Percentiles rank a stretch among this genome's conserved stretches.
phyloP scores from a whole-genome alignment of 2,329 filamentous ascomycete genomes.

The Trichophyton benhamiae region DNA sequence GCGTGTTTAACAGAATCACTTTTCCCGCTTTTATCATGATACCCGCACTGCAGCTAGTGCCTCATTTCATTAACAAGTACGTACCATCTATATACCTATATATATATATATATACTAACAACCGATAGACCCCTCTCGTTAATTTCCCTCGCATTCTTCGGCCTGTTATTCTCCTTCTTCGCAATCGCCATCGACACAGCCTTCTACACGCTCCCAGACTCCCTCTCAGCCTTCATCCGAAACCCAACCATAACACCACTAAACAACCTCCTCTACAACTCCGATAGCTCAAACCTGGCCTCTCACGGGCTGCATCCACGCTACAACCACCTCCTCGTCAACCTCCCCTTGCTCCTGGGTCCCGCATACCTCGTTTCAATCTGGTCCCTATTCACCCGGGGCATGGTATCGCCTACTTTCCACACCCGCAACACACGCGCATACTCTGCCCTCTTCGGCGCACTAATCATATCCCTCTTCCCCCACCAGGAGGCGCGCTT shows the following conservation, averaged over 20 bases:
- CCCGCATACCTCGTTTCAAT: slow-evolving; percentile 49
- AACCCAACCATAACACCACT: slow-evolving; percentile 60
- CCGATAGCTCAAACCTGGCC: slow-evolving; percentile 55
- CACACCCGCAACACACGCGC: slow-evolving; percentile 30
- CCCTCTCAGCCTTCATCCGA: slow-evolving; percentile 32
- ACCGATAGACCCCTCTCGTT: slow-evolving; percentile 44
- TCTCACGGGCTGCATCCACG: slow-evolving; percentile 65
- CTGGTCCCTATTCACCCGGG: slow-evolving; percentile 30
- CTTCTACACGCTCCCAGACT: slow-evolving; percentile 50
- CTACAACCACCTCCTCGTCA: slow-evolving; percentile 63
- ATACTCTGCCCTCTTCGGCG: slow-evolving; percentile 33
- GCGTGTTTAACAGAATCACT: slow-evolving; percentile 91
- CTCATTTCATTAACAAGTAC: slow-evolving; percentile 72
- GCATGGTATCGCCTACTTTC: slow-evolving; percentile 19
- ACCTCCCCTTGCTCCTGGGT: slow-evolving; percentile 59
- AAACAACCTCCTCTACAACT: slow-evolving; percentile 69
- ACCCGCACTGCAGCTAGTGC: slow-evolving; percentile 69
- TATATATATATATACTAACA: not conserved
- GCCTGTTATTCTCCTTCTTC: slow-evolving; percentile 53
- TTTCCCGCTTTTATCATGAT: slow-evolving; percentile 87
- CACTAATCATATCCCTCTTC: slow-evolving; percentile 34
- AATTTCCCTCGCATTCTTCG: slow-evolving; percentile 51
- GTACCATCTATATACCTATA: slow-evolving; percentile 19
- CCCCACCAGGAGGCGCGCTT: slow-evolving; percentile 44
- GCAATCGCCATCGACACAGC: slow-evolving; percentile 74